phyloP scores from a whole-genome alignment of 441 rosid genomes.

The Brassica balearica region DNA sequence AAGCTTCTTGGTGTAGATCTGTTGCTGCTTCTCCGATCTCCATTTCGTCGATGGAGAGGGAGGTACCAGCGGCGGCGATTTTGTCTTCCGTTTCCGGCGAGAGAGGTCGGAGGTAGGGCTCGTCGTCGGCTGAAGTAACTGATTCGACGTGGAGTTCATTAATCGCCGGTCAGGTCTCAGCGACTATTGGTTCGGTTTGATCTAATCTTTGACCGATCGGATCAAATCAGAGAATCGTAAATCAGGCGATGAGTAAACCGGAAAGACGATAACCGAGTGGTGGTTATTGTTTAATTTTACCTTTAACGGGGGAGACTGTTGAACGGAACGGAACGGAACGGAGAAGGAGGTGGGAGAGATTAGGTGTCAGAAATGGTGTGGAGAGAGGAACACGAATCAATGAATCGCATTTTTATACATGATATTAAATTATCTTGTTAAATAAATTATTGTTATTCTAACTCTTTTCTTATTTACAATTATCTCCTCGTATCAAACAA shows the following conservation, averaged over 20 bases:
- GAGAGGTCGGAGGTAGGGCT: constrained; percentile 54
- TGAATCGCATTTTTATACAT: constrained; percentile 43
- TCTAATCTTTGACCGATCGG: neutral
- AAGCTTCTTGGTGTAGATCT: constrained; percentile 81
- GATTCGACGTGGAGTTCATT: constrained; percentile 54
- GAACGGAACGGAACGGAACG: constrained; percentile 45
- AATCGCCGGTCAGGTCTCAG: neutral
- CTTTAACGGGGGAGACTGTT: neutral
- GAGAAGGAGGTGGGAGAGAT: constrained; percentile 31
- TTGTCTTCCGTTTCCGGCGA: constrained; percentile 72
- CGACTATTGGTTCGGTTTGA: neutral
- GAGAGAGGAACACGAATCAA: constrained; percentile 26
- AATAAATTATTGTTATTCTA: constrained; percentile 10
- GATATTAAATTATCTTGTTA: neutral
- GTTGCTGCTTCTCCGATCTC: constrained; percentile 82
- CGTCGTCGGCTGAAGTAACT: constrained; percentile 44
- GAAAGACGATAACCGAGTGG: constrained; percentile 17
- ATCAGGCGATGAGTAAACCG: constrained; percentile 8
- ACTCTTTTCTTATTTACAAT: neutral
- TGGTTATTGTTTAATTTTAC: neutral
- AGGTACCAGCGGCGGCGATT: constrained; percentile 25
- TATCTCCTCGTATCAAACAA: neutral
- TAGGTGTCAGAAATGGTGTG: constrained; percentile 43
- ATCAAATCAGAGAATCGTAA: constrained; percentile 10
- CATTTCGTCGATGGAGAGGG: constrained; percentile 53